Conservation (phyloP, 2,329 filamentous ascomycete genomes). For the Leptodontidium sp. region DNA sequence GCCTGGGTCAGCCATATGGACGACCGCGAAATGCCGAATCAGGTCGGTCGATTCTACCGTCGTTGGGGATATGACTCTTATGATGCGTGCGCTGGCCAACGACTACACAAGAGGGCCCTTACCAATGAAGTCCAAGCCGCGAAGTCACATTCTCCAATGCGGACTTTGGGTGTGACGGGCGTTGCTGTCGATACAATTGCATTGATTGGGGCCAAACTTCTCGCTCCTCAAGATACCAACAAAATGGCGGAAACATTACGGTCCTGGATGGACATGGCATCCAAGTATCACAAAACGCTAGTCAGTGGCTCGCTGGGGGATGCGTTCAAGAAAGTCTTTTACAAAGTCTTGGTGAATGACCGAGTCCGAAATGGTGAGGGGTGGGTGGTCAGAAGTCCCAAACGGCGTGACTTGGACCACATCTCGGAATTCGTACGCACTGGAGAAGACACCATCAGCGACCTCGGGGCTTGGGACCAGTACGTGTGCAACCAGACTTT, state of each 20-base stretch:
- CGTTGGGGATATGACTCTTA: not conserved
- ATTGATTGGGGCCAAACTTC: not conserved
- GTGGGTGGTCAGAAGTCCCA: not conserved
- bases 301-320: not conserved
- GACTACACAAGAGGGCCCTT: not conserved
- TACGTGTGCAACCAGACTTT: not conserved
- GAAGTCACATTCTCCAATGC: not conserved
- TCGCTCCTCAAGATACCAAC: not conserved
- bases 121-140: not conserved
- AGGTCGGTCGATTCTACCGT: not conserved
- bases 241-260: not conserved
- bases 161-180: not conserved
- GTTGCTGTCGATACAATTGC: conserved; percentile 6
- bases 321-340: not conserved
- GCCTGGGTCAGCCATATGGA: conserved; percentile 3
- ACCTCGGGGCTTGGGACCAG: not conserved
- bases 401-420: not conserved
- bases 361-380: not conserved
- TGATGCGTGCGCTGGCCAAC: not conserved
- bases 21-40: not conserved
- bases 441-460: not conserved
- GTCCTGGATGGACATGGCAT: not conserved
- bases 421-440: not conserved
- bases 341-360: not conserved
- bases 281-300: not conserved